Evolutionary conservation across 345 rosid species (phyloP), one percentile per base, ranked within the genome.

Genomic region (Kandelia obovata): DNA sequence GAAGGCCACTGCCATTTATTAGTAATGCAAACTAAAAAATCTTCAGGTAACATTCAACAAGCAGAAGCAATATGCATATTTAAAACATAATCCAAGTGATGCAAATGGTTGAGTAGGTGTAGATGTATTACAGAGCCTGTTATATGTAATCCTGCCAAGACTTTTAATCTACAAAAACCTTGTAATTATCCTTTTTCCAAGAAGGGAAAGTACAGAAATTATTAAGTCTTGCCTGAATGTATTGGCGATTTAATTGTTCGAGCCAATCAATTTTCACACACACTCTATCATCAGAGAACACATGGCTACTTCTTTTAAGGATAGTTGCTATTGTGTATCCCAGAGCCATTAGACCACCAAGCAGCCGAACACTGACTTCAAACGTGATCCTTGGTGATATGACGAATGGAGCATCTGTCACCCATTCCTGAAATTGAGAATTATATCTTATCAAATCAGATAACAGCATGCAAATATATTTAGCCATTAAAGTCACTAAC

Each of bases 361-460:
- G 99, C 71, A 96, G 96, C 62, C 98, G 96, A 63, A 96, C 99
- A 47, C 92, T 87, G 57, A 92, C 99, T 89, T 90, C 98, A 81
- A 96, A 96, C 19, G 96, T 92, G 74, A 96, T 96, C 81, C 99
- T 88, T 61, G 99, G 99, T 46, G 99, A 96, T 80, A 96, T 96
- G 49, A 96, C 96, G 81, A 96, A 96, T 49, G 98, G 99, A 75
- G n/a, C 73, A 83, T 96, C 99, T 1, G 89, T 90, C 79, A 90
- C 96, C 95, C 91, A 88, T 83, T 96, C 99, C 99, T 96, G 82
- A 71, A 76, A 76, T 64, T 37, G 67, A 56, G 46, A 77, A 64
- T 53, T 25, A 21, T 5, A 67, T 57, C 39, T 19, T 43, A 55
- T 65, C 26, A 67, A 21, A 58, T 31, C 55, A 68, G 31, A 60